These are phyloP conservation scores for Pythium brassicae DNA, from an alignment of 352 stramenopile species.

Conservation along the genomic window DNA sequence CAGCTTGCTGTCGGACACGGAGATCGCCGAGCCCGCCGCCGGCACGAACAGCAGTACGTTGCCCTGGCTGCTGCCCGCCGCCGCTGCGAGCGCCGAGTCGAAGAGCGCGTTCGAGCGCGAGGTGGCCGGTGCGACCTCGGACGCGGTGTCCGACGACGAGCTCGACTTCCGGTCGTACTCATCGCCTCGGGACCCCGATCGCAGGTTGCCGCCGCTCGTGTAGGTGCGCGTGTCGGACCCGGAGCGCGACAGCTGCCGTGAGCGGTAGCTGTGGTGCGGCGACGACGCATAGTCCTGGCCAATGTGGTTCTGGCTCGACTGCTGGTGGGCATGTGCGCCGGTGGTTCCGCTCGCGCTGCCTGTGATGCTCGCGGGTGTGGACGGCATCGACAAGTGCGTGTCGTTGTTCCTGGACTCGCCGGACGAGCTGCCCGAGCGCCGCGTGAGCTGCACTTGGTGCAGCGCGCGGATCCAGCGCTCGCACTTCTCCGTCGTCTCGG, in stretches of 20 bases:
- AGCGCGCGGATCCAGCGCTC: slow-evolving; percentile 45
- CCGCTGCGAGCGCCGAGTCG: background rate
- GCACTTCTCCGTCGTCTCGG: slow-evolving; percentile 28
- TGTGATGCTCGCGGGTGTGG: background rate
- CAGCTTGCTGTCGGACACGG: slow-evolving; percentile 58
- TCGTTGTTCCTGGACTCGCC: background rate
- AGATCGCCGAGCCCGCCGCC: slow-evolving; percentile 58
- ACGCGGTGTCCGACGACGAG: background rate
- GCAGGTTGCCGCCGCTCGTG: background rate
- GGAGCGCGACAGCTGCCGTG: background rate
- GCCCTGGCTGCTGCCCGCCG: slow-evolving; percentile 22
- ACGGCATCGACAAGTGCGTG: background rate
- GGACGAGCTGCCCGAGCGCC: slow-evolving; percentile 11
- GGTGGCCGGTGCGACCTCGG: background rate
- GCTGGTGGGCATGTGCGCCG: background rate
- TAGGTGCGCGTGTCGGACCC: background rate
- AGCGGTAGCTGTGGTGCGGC: background rate
- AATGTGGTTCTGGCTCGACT: background rate
- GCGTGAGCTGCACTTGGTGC: slow-evolving; percentile 43
- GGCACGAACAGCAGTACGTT: slow-evolving; percentile 80
- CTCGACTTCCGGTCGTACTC: background rate
- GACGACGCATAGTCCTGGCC: background rate
- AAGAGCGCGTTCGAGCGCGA: background rate
- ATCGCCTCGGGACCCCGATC: too few species aligned
- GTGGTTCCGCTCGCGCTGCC: too few species aligned